phyloP scores from a whole-genome alignment of 2,329 filamentous ascomycete species.

The Nothophaeocryptopus gaeumannii region DNA sequence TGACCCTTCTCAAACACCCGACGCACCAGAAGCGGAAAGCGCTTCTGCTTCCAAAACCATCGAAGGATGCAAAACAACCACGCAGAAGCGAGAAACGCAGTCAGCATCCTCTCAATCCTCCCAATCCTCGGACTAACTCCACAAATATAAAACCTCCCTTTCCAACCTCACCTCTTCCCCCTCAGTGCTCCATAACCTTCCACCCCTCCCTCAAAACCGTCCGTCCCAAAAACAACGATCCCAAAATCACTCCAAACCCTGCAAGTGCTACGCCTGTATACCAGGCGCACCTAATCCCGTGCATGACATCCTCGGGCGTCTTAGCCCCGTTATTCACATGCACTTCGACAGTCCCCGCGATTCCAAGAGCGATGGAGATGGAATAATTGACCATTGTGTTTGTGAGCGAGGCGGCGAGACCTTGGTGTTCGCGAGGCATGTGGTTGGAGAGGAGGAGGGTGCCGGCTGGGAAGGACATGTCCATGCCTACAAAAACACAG shows the following conservation, averaged over 20 bases:
- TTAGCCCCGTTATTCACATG: constrained; percentile 40
- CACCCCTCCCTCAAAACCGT: constrained; percentile 9
- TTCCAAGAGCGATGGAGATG: constrained; percentile 62
- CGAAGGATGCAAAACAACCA: too few species aligned
- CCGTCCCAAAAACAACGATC: constrained; percentile 23
- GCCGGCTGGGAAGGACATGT: constrained; percentile 63
- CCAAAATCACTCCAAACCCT: constrained; percentile 26
- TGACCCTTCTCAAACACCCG: too few species aligned
- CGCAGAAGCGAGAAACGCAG: too few species aligned
- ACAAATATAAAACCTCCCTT: too few species aligned
- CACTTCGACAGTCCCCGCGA: constrained; percentile 61
- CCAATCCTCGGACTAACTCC: too few species aligned
- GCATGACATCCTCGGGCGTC: constrained; percentile 32
- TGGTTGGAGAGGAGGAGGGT: constrained; percentile 59
- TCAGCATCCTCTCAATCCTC: too few species aligned
- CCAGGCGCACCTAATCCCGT: constrained; percentile 40
- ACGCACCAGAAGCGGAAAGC: too few species aligned
- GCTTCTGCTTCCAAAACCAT: too few species aligned
- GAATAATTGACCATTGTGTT: constrained; percentile 66
- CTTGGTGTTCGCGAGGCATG: constrained; percentile 47
- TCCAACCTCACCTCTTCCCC: neutral
- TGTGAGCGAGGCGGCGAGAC: constrained; percentile 55
- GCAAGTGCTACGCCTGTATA: constrained; percentile 38
- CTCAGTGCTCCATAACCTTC: constrained; percentile 7
- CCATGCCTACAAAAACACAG: constrained; percentile 54